Evolutionary conservation across 2,329 filamentous ascomycete species (phyloP).

Genomic region (Penicillium corylophilum): DNA sequence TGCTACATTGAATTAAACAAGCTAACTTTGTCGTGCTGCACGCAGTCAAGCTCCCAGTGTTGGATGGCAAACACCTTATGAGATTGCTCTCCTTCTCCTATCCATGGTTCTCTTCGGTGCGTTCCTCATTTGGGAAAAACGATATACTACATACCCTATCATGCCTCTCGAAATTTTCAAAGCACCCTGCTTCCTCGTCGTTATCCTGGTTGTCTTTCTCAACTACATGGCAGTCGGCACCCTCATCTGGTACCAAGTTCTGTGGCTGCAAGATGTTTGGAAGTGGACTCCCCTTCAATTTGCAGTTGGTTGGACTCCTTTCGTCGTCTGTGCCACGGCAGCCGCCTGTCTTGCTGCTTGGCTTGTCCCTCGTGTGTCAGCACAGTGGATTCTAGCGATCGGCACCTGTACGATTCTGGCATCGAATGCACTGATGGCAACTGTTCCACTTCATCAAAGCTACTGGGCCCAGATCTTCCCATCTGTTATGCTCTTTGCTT

Average conservation of each 20-base stretch:
- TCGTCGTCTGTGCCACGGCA: constrained; percentile 40
- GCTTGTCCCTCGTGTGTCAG: constrained; percentile 48
- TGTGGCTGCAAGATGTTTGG: constrained; percentile 48
- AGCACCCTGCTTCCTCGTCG: constrained; percentile 45
- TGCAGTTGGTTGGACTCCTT: constrained; percentile 43
- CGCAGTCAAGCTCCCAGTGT: constrained; percentile 45
- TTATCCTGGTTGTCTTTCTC: constrained; percentile 47
- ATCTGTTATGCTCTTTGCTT: constrained; percentile 34
- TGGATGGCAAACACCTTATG: constrained; percentile 47
- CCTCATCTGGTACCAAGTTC: constrained; percentile 50
- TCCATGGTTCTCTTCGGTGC: constrained; percentile 35
- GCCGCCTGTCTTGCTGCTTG: constrained; percentile 46
- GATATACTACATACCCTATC: constrained; percentile 43
- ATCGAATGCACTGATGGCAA: constrained; percentile 42
- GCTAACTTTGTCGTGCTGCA: background rate
- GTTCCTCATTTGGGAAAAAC: constrained; percentile 45
- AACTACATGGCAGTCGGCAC: constrained; percentile 52
- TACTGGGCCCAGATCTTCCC: constrained; percentile 49
- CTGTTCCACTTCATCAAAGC: constrained; percentile 47
- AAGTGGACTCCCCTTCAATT: constrained; percentile 43
- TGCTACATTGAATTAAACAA: background rate
- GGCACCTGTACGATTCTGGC: constrained; percentile 36
- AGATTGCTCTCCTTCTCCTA: constrained; percentile 41
- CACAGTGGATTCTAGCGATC: constrained; percentile 51
- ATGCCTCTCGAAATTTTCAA: constrained; percentile 49